Base-by-base conservation (phyloP, 768 basidiomycete genomes). In the Naematelia encephala region DNA sequence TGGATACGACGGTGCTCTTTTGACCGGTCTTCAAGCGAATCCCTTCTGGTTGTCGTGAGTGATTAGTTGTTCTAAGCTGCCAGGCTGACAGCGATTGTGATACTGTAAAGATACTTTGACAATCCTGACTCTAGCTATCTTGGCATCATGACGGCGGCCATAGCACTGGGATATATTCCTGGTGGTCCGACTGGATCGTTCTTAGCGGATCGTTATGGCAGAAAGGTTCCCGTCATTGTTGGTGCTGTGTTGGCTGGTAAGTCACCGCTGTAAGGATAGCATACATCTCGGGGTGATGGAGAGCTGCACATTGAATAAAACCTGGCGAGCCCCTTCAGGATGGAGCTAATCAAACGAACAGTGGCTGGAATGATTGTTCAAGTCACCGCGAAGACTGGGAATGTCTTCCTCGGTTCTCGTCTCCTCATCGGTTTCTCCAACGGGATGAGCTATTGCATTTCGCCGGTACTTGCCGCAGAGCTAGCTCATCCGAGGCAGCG, bases 41-140 rank as follows among this genome's bases (percentile, higher is more conserved):
- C 44, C 44, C 14, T 23, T 19, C n/a, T 46, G 44, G 44, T 19
- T 23, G 23, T 5, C n/a, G 44, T 46, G 23, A 46, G 44, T 46
- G 11, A 42, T 42, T n/a, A 11, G 39, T 42, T 42, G 11, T 11
- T n/a, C 39, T n/a, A n/a, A n/a, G n/a, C n/a, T n/a, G n/a, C n/a
- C n/a, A n/a, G n/a, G n/a, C n/a, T n/a, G n/a, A n/a, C n/a, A n/a
- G n/a, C n/a, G n/a, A n/a, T n/a, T n/a, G n/a, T n/a, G n/a, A n/a
- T n/a, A n/a, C n/a, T n/a, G n/a, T n/a, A n/a, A n/a, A 28, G 26
- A 50, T 50, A 50, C 26, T 50, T 50, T 26, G 49, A 28, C n/a
- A 10, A 5, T 5, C 49, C 49, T 25, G 26, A 19, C 14, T 19
- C 22, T 16, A 50, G 28, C 26, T 23, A 16, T 14, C 49, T 50